Conservation (phyloP, 352 stramenopile genomes). For the Thraustochytrium sp. region DNA sequence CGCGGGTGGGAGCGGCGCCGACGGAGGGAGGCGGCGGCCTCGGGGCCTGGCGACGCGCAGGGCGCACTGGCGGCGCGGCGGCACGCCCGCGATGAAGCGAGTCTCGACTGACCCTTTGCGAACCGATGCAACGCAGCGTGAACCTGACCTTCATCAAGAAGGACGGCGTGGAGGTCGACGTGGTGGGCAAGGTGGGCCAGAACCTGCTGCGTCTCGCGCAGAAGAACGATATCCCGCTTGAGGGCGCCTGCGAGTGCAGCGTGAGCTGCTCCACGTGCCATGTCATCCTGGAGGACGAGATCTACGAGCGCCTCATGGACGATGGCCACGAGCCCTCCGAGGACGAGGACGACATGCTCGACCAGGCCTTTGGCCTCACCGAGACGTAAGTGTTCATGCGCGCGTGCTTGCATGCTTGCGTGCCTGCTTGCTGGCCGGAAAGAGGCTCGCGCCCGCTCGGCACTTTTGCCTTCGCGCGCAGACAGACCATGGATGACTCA, state of each 20-base stretch:
- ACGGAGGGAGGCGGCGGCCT: too few relatives aligned
- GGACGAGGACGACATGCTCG: conserved; percentile 96
- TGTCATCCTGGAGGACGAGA: conserved; percentile 82
- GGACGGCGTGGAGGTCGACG: conserved; percentile 61
- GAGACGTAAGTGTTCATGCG: conserved; percentile 64
- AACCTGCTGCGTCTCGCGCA: conserved; percentile 79
- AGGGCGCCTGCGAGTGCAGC: conserved; percentile 83
- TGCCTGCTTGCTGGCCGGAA: background rate
- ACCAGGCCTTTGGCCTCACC: conserved; percentile 96
- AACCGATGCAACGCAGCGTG: background rate
- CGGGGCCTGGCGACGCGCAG: background rate
- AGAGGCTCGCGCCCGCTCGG: too few relatives aligned
- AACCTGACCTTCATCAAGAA: conserved; percentile 64
- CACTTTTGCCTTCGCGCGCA: too few relatives aligned
- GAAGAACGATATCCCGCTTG: conserved; percentile 83
- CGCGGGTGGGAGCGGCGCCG: background rate
- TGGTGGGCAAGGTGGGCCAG: conserved; percentile 67
- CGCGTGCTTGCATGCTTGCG: too few relatives aligned
- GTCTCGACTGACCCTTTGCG: background rate
- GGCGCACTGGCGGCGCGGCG: background rate
- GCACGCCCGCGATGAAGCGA: background rate
- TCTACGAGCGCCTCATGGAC: conserved; percentile 77
- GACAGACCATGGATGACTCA: too few relatives aligned
- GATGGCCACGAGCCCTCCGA: conserved; percentile 71
- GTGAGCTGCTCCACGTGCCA: conserved; percentile 98